phyloP scores from a whole-genome alignment of 2,329 filamentous ascomycete genomes.

The Ceratocystis papillata region DNA sequence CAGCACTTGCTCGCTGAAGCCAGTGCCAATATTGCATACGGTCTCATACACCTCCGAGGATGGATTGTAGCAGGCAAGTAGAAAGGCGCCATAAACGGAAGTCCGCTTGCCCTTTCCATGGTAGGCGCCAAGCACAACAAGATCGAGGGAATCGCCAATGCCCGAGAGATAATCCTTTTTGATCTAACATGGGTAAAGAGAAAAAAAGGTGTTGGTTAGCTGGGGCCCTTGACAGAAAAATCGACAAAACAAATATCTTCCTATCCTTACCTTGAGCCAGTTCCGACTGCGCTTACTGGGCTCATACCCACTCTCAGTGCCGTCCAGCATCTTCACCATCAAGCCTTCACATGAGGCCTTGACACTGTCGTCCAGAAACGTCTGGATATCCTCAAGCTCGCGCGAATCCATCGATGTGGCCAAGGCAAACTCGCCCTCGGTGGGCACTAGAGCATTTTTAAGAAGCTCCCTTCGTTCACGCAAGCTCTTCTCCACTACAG shows the following conservation, averaged over 20 bases:
- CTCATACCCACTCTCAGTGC: constrained; percentile 84
- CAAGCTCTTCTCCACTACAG: constrained; percentile 76
- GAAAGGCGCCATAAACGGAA: constrained; percentile 87
- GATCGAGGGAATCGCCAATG: constrained; percentile 87
- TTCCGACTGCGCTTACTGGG: constrained; percentile 93
- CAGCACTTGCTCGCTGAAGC: constrained; percentile 90
- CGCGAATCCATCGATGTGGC: constrained; percentile 78
- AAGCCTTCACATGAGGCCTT: constrained; percentile 93
- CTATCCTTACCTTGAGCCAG: constrained; percentile 71
- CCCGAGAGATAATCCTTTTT: constrained; percentile 97
- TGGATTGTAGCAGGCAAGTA: constrained; percentile 86
- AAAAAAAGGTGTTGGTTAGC: background rate
- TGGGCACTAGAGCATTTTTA: constrained; percentile 57
- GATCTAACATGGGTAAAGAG: constrained; percentile 42
- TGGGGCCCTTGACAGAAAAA: background rate
- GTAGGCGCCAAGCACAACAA: constrained; percentile 92
- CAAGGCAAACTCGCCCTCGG: constrained; percentile 85
- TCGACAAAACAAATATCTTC: background rate
- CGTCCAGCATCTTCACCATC: constrained; percentile 99
- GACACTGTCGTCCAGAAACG: constrained; percentile 83
- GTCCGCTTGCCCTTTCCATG: constrained; percentile 91
- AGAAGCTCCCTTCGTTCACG: constrained; percentile 73
- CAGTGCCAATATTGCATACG: constrained; percentile 96
- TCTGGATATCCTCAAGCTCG: constrained; percentile 87
- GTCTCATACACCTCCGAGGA: constrained; percentile 76